Conservation (phyloP, 768 basidiomycete species). For the Phanerodontia chrysosporium region DNA sequence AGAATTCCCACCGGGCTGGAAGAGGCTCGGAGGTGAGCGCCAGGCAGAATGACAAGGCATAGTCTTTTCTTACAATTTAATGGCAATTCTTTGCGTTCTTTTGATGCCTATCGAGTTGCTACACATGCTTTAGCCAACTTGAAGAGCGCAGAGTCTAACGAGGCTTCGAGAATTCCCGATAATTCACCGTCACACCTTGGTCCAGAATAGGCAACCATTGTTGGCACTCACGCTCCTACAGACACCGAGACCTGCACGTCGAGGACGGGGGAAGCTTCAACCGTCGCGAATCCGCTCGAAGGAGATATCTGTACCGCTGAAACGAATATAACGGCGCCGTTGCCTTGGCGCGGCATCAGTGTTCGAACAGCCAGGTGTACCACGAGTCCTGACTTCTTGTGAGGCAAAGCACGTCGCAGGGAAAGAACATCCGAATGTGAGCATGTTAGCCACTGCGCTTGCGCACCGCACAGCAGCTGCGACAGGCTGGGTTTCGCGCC, state of each 20-base stretch:
- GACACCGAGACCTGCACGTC: neutral
- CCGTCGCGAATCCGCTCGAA: neutral
- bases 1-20: neutral
- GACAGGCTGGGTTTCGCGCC: neutral
- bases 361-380: neutral
- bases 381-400: neutral
- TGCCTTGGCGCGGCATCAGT: neutral
- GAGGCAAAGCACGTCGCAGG: neutral
- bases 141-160: conserved; percentile 1
- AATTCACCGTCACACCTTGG: conserved; percentile 3
- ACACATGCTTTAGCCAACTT: neutral
- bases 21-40: neutral
- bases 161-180: conserved; percentile 9
- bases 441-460: neutral
- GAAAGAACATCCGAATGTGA: conserved; percentile 6
- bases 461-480: neutral
- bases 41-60: neutral
- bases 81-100: neutral
- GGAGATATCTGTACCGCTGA: neutral
- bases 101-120: neutral
- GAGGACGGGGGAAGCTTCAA: neutral
- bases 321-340: neutral
- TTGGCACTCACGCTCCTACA: conserved; percentile 8
- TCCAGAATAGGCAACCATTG: conserved; percentile 4
- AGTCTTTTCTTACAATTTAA: neutral